Conservation (phyloP, 441 rosid species). For the Arabidopsis hybrid region DNA sequence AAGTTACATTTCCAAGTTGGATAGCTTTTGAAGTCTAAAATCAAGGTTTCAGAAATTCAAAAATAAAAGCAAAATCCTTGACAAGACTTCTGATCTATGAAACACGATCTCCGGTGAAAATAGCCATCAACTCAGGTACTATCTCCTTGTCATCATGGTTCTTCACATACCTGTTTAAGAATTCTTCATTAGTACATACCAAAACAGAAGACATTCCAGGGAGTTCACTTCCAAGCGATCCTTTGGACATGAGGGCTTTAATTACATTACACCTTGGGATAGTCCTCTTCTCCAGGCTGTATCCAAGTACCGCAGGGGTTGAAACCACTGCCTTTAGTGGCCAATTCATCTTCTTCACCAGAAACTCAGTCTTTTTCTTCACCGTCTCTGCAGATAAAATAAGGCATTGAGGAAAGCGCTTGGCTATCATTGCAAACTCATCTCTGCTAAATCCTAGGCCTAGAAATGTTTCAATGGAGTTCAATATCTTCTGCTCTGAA, state of each 20-base stretch:
- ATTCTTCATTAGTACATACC: not conserved
- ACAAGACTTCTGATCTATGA: not conserved
- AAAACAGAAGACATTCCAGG: slow-evolving; percentile 16
- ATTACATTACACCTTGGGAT: slow-evolving; percentile 45
- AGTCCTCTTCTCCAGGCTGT: slow-evolving; percentile 35
- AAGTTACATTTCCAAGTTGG: not conserved
- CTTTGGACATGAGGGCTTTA: slow-evolving; percentile 5
- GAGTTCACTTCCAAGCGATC: slow-evolving; percentile 2
- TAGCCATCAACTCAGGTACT: slow-evolving; percentile 30
- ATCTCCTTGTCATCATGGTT: slow-evolving; percentile 10
- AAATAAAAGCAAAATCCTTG: not conserved
- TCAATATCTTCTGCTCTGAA: slow-evolving; percentile 7
- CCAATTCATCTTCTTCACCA: slow-evolving; percentile 43
- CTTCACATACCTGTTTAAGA: slow-evolving; percentile 36
- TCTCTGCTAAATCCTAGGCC: slow-evolving; percentile 20
- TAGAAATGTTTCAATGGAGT: not conserved
- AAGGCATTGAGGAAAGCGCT: not conserved
- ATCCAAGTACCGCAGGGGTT: slow-evolving; percentile 7
- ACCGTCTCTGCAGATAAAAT: slow-evolving; percentile 1
- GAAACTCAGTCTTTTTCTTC: slow-evolving; percentile 40
- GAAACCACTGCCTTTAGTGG: slow-evolving; percentile 20
- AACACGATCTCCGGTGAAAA: not conserved
- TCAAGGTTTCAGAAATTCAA: not conserved
- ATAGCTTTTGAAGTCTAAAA: not conserved
- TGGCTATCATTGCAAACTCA: not conserved